These are phyloP conservation scores for Balansia obtecta DNA, from an alignment of 2,329 filamentous ascomycete genomes.

Conservation along the genomic window DNA sequence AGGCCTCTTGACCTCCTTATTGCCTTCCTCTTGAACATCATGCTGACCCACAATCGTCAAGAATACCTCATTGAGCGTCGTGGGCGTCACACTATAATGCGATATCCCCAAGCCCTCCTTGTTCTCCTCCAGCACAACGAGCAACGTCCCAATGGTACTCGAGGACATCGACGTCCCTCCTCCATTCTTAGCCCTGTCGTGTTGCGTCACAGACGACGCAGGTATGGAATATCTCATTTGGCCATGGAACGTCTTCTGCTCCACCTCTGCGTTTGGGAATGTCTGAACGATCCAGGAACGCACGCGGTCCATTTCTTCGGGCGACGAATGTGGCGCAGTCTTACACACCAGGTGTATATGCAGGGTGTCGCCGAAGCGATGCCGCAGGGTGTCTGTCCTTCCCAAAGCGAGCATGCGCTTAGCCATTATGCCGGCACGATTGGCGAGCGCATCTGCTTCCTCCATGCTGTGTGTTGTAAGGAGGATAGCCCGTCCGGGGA, in stretches of 20 bases:
- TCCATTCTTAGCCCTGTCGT: slow-evolving; percentile 35
- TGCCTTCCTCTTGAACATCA: slow-evolving; percentile 63
- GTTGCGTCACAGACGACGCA: slow-evolving; percentile 54
- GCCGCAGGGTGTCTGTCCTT: slow-evolving; percentile 57
- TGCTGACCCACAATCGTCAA: slow-evolving; percentile 71
- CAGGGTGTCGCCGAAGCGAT: slow-evolving; percentile 64
- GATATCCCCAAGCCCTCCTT: slow-evolving; percentile 59
- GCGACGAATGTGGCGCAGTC: slow-evolving; percentile 59
- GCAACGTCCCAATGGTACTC: slow-evolving; percentile 54
- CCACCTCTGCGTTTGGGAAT: slow-evolving; percentile 55
- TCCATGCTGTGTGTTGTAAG: slow-evolving; percentile 94
- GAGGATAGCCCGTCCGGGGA: slow-evolving; percentile 66
- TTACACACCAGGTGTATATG: slow-evolving; percentile 71
- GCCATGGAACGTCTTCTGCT: slow-evolving; percentile 67
- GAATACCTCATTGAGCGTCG: slow-evolving; percentile 85
- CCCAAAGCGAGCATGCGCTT: slow-evolving; percentile 76
- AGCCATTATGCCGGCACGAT: slow-evolving; percentile 75
- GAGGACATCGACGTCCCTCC: slow-evolving; percentile 22
- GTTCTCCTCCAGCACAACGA: slow-evolving; percentile 60
- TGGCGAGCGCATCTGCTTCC: slow-evolving; percentile 80
- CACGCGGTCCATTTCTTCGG: slow-evolving; percentile 55
- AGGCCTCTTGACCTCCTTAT: slow-evolving; percentile 18
- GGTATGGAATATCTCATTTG: slow-evolving; percentile 78
- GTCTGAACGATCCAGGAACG: slow-evolving; percentile 49
- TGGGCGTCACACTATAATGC: slow-evolving; percentile 78